Conservation (phyloP, 805 yeast species). For the Kuraishia molischiana region DNA sequence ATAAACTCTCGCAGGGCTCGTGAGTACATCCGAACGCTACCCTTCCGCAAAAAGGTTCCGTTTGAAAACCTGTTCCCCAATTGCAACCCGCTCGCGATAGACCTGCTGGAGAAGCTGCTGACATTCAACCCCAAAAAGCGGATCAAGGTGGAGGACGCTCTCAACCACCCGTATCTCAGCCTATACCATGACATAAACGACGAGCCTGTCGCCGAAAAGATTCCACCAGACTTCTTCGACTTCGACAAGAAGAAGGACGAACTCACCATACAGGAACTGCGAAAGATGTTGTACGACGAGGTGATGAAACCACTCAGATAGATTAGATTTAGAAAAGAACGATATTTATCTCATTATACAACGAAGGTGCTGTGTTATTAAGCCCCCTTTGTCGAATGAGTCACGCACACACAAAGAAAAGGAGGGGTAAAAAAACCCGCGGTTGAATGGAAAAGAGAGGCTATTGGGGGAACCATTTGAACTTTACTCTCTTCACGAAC, state of each 20-base stretch:
- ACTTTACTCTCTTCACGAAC: no score
- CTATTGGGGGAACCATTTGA: no score
- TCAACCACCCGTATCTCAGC: slow-evolving; percentile 74
- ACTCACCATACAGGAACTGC: slow-evolving; percentile 65
- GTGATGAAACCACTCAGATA: slow-evolving; percentile 43
- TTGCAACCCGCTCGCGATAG: slow-evolving; percentile 60
- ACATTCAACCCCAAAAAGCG: slow-evolving; percentile 78
- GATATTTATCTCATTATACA: no score
- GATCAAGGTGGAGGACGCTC: slow-evolving; percentile 76
- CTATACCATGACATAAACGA: slow-evolving; percentile 94
- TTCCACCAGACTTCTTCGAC: slow-evolving; percentile 81
- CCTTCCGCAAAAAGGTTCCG: slow-evolving; percentile 55
- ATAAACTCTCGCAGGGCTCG: slow-evolving; percentile 78
- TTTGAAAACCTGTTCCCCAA: slow-evolving; percentile 38
- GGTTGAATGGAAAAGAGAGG: no score
- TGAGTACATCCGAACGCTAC: slow-evolving; percentile 77
- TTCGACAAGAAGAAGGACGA: slow-evolving; percentile 82
- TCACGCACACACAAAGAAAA: no score
- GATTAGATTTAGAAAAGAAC: neutral
- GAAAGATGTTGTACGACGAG: slow-evolving; percentile 70
- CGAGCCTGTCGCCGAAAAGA: slow-evolving; percentile 79
- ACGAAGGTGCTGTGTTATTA: no score
- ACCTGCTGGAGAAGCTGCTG: slow-evolving; percentile 56
- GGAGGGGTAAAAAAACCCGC: no score
- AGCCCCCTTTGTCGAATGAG: no score